phyloP scores from a whole-genome alignment of 73 alveolate species.

The Tetrahymena elliotti region DNA sequence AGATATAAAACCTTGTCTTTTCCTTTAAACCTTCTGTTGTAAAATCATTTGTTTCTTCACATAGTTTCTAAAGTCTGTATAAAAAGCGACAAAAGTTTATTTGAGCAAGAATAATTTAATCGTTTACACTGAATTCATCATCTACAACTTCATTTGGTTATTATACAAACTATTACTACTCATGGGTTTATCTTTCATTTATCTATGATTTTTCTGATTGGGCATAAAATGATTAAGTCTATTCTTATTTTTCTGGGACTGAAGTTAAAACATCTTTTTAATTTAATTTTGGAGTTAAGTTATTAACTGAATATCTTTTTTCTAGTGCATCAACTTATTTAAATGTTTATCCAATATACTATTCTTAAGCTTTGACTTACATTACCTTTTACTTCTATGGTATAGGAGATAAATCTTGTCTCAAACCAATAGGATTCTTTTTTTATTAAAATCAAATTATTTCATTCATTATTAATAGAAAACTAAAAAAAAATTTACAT shows the following conservation, averaged over 20 bases:
- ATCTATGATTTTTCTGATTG: background rate
- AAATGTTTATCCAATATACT: background rate
- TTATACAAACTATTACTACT: background rate
- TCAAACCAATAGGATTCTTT: background rate
- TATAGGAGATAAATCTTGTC: background rate
- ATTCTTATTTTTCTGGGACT: background rate
- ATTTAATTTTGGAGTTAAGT: background rate
- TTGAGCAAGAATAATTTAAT: slow-evolving; percentile 23
- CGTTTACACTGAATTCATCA: slow-evolving; percentile 13
- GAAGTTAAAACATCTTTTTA: background rate
- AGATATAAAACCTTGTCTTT: slow-evolving; percentile 6
- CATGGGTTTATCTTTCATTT: background rate
- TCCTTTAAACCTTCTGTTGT: slow-evolving; percentile 12
- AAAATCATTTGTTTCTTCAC: background rate
- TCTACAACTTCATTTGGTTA: background rate
- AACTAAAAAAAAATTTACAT: background rate
- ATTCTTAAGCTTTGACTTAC: background rate
- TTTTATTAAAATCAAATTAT: background rate
- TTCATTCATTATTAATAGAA: background rate
- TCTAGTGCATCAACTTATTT: background rate
- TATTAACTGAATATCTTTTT: background rate
- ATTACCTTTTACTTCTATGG: background rate
- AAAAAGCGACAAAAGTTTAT: slow-evolving; percentile 34
- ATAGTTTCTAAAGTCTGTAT: slow-evolving; percentile 15
- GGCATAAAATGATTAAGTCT: background rate